These are phyloP conservation scores for Stagonosporopsis cucurbitacearum DNA, from an alignment of 2,329 filamentous ascomycete species.

Conservation along the genomic window DNA sequence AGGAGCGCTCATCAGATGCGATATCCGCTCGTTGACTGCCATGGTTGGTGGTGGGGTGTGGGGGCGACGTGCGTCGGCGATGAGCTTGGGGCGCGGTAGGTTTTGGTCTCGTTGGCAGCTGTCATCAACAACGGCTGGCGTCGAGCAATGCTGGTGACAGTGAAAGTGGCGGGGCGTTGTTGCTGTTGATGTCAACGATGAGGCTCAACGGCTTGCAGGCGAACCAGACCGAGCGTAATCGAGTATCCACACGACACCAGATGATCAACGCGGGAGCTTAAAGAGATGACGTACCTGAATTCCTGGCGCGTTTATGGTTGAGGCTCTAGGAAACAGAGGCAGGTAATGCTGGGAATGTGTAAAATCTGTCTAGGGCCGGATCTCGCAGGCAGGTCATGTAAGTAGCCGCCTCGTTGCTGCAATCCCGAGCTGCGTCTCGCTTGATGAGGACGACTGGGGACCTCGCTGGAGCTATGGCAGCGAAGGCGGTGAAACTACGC, in stretches of 20 bases:
- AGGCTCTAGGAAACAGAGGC: neutral
- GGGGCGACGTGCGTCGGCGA: constrained; percentile 17
- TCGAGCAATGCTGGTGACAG: constrained; percentile 4
- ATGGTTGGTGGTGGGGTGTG: constrained; percentile 36
- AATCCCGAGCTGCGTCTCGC: constrained; percentile 22
- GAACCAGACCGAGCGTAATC: constrained; percentile 15
- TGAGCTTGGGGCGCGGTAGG: constrained; percentile 18
- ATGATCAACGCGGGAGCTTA: constrained; percentile 10
- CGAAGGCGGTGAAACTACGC: constrained; percentile 18
- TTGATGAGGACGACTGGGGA: constrained; percentile 21
- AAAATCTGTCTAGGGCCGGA: constrained; percentile 6
- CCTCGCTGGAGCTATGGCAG: constrained; percentile 22
- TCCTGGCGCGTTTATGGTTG: neutral
- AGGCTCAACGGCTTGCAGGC: constrained; percentile 20
- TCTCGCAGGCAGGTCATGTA: constrained; percentile 31
- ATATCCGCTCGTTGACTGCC: constrained; percentile 51
- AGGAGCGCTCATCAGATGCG: constrained; percentile 50
- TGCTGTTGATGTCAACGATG: constrained; percentile 8
- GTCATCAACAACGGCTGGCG: constrained; percentile 13
- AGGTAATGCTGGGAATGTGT: constrained; percentile 1
- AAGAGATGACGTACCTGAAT: constrained; percentile 16
- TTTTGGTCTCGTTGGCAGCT: constrained; percentile 5
- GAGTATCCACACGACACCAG: constrained; percentile 21
- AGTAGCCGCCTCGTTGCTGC: constrained; percentile 38
- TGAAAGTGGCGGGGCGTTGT: neutral